phyloP scores from a whole-genome alignment of 1,284 basidiomycete genomes.

The Trametes hirsuta region DNA sequence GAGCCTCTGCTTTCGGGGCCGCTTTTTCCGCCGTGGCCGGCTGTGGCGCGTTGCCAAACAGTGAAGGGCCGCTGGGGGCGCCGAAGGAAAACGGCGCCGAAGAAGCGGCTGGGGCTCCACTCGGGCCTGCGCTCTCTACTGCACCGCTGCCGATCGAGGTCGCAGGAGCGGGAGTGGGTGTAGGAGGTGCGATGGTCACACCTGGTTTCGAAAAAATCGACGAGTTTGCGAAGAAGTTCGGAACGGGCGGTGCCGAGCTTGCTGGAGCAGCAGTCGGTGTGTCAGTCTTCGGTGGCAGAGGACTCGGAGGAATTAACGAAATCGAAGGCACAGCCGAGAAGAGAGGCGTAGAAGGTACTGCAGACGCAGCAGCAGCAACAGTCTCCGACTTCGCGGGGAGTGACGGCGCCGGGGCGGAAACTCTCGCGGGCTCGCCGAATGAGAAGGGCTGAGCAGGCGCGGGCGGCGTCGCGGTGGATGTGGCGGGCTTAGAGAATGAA shows the following conservation, averaged over 20 bases:
- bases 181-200: slow-evolving; percentile 23
- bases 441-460: slow-evolving; percentile 12
- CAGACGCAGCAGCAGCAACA: not conserved
- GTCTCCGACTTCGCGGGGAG: not conserved
- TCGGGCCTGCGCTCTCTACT: not conserved
- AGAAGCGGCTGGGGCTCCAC: not conserved
- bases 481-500: slow-evolving; percentile 48
- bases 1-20: not conserved
- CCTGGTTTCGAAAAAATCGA: slow-evolving; percentile 37
- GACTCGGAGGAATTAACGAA: slow-evolving; percentile 28
- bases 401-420: slow-evolving; percentile 5
- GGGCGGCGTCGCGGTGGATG: not conserved
- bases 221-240: slow-evolving; percentile 55
- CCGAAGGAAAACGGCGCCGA: slow-evolving; percentile 25
- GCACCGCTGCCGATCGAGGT: not conserved
- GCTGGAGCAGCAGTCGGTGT: slow-evolving; percentile 1
- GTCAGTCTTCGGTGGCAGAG: slow-evolving; percentile 22
- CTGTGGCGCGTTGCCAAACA: slow-evolving; percentile 5
- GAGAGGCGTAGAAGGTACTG: slow-evolving; percentile 15
- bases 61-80: slow-evolving; percentile 3
- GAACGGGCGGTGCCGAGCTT: slow-evolving; percentile 35
- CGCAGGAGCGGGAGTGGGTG: not conserved
- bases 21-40: slow-evolving; percentile 1
- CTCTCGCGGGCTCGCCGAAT: slow-evolving; percentile 4
- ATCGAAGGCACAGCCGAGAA: slow-evolving; percentile 29